A percentile compares a stretch with the other conserved stretches of the same genome.
phyloP scores from a whole-genome alignment of 2,329 filamentous ascomycete species.

The Sclerotinia minor region DNA sequence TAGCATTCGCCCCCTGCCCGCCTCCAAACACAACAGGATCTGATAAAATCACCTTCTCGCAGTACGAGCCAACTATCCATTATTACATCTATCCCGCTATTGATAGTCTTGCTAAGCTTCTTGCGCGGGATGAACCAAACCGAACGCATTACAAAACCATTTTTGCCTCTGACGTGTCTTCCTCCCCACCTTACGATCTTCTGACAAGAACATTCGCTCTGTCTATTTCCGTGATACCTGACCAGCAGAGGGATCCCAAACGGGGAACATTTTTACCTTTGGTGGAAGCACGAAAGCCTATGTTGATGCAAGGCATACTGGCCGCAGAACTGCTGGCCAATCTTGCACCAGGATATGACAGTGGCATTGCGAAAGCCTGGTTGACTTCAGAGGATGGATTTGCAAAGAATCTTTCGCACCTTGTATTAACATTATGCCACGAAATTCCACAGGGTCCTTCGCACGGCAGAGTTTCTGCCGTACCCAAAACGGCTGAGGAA shows the following conservation, averaged over 20 bases:
- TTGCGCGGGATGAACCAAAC: slow-evolving; percentile 93
- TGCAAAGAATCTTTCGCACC: slow-evolving; percentile 72
- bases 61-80: slow-evolving; percentile 79
- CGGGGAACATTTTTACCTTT: slow-evolving; percentile 62
- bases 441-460: slow-evolving; percentile 53
- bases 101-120: slow-evolving; percentile 85
- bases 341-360: slow-evolving; percentile 70
- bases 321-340: slow-evolving; percentile 85
- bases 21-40: slow-evolving; percentile 57
- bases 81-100: slow-evolving; percentile 87
- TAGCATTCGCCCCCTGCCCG: slow-evolving; percentile 84
- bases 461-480: slow-evolving; percentile 39
- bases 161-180: slow-evolving; percentile 69
- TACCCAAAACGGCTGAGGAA: slow-evolving; percentile 41
- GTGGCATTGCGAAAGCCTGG: slow-evolving; percentile 74
- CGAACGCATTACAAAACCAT: slow-evolving; percentile 79
- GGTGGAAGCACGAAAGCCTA: slow-evolving; percentile 81
- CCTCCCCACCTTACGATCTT: slow-evolving; percentile 70
- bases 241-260: slow-evolving; percentile 61
- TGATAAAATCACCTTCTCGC: slow-evolving; percentile 69
- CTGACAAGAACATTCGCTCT: slow-evolving; percentile 85
- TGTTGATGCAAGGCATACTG: slow-evolving; percentile 87
- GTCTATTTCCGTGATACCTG: slow-evolving; percentile 81
- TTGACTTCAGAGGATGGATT: slow-evolving; percentile 82
- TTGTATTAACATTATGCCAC: slow-evolving; percentile 69